phyloP scores from a whole-genome alignment of 768 basidiomycete species.

The Tylopilus cervinicoccineus region DNA sequence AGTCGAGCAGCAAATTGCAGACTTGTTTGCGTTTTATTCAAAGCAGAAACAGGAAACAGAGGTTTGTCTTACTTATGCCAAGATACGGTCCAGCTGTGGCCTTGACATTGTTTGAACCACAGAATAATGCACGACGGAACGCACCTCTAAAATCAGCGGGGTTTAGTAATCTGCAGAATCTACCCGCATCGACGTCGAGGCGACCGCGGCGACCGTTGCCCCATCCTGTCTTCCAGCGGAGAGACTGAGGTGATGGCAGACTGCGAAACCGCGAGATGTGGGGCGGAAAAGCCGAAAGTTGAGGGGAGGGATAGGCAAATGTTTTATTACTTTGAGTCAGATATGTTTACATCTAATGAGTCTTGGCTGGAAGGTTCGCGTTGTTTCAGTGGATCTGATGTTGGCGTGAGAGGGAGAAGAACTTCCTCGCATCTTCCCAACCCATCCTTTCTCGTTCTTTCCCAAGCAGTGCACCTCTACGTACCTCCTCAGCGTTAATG shows the following conservation, averaged over 20 bases:
- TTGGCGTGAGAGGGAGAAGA: conserved; percentile 20
- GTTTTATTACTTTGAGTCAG: conserved; percentile 10
- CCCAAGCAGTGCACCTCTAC: conserved; percentile 48
- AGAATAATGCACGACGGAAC: conserved; percentile 25
- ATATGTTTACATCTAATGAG: conserved; percentile 4
- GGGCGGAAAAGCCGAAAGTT: neutral
- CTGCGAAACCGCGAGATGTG: neutral
- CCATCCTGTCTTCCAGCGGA: conserved; percentile 26
- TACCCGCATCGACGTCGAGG: conserved; percentile 20
- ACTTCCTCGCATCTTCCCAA: conserved; percentile 54
- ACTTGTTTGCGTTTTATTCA: conserved; percentile 68
- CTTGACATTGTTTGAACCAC: neutral
- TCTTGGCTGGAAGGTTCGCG: neutral
- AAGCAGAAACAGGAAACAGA: conserved; percentile 51
- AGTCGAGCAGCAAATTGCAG: conserved; percentile 68
- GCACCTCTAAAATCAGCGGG: conserved; percentile 19
- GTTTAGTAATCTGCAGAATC: conserved; percentile 24
- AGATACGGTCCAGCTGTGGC: neutral
- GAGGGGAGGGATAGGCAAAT: neutral
- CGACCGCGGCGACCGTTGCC: conserved; percentile 29
- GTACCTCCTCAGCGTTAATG: conserved; percentile 69
- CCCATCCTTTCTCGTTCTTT: conserved; percentile 78
- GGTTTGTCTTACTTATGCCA: conserved; percentile 13
- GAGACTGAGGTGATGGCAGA: conserved; percentile 5
- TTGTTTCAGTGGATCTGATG: conserved; percentile 3